Conservation (phyloP, 805 yeast species). For the Ogataea sp. region DNA sequence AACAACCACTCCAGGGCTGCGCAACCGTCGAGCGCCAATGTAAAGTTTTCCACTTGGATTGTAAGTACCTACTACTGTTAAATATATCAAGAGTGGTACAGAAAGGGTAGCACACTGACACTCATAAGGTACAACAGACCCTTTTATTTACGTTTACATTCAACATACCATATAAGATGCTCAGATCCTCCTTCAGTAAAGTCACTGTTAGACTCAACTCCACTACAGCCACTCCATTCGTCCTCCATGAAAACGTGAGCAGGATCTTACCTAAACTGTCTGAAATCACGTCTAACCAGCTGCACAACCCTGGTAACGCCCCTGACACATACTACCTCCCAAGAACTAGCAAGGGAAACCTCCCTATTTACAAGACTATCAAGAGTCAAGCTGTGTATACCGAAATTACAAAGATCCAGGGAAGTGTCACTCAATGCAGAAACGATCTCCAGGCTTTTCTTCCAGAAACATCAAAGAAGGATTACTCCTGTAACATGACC, state of each 20-base stretch:
- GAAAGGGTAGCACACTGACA: no score
- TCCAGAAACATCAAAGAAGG: slow-evolving; percentile 34
- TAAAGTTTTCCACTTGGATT: no score
- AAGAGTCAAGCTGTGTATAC: slow-evolving; percentile 61
- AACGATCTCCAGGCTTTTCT: slow-evolving; percentile 50
- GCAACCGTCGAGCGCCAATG: no score
- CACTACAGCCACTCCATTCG: neutral
- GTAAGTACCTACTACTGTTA: no score
- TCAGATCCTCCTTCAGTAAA: neutral
- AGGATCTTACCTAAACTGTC: neutral
- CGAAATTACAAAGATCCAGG: slow-evolving; percentile 63
- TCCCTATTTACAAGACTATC: slow-evolving; percentile 74
- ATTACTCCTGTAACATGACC: slow-evolving; percentile 40
- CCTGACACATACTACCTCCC: slow-evolving; percentile 27
- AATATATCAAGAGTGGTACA: no score
- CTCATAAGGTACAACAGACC: no score
- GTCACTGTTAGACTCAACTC: neutral
- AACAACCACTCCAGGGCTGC: no score
- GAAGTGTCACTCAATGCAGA: slow-evolving; percentile 59
- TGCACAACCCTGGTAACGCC: no score
- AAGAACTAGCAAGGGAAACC: slow-evolving; percentile 54
- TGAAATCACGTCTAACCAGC: no score
- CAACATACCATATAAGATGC: neutral
- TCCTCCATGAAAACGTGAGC: neutral
- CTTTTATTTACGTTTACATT: slow-evolving; percentile 13